phyloP scores from a whole-genome alignment of 805 yeast species.

The Yamadazyma ubonensis region DNA sequence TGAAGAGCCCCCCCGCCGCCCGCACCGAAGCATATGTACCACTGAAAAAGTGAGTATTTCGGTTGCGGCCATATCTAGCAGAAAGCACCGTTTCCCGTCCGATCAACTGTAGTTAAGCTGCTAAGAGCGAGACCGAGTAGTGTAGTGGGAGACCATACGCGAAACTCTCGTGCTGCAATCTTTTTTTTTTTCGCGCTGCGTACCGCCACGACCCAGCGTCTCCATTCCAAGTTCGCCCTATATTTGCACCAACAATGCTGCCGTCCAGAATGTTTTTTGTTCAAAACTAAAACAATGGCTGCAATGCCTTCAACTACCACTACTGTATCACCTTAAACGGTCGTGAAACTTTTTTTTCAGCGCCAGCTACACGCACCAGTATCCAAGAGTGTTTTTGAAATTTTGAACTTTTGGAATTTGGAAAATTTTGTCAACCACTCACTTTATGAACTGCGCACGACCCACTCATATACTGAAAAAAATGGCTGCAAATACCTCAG shows the following conservation, averaged over 20 bases:
- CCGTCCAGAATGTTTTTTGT: no score
- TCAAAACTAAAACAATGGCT: no score
- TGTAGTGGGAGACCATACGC: constrained; percentile 59
- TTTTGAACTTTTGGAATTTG: no score
- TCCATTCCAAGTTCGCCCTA: no score
- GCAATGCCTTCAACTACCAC: no score
- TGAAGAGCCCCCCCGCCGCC: neutral
- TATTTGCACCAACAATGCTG: no score
- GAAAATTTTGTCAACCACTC: no score
- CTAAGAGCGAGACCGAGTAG: constrained; percentile 59
- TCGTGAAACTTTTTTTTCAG: no score
- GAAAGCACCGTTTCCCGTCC: constrained; percentile 64
- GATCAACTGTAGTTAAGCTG: constrained; percentile 59
- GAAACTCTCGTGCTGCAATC: constrained; percentile 57
- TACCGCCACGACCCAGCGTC: neutral
- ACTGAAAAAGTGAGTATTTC: constrained; percentile 17
- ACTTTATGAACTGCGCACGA: constrained; percentile 6
- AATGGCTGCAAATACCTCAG: neutral
- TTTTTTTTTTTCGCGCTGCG: constrained; percentile 22
- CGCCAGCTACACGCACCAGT: no score
- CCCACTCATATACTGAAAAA: neutral
- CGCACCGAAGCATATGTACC: neutral
- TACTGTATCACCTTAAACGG: no score
- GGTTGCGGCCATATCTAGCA: constrained; percentile 61
- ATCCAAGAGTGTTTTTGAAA: neutral